phyloP scores from a whole-genome alignment of 495 filamentous ascomycete genomes.

The Hypoxylon trugodes region DNA sequence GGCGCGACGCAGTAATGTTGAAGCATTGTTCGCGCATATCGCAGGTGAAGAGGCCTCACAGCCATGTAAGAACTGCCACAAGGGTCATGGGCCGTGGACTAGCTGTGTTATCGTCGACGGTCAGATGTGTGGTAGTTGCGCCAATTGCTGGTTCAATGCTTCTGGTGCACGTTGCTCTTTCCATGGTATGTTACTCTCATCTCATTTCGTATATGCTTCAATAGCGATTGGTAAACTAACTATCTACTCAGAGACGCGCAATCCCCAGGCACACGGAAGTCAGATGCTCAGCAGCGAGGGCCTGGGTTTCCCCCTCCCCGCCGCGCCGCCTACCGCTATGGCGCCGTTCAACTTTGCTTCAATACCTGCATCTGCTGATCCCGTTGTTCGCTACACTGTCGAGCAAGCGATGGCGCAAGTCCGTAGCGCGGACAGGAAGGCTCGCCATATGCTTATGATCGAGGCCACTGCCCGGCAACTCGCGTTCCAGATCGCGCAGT shows the following conservation, averaged over 20 bases:
- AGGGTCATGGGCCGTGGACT: slow-evolving; percentile 60
- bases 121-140: slow-evolving; percentile 61
- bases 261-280: slow-evolving; percentile 35
- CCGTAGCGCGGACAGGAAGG: slow-evolving; percentile 50
- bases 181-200: slow-evolving; percentile 49
- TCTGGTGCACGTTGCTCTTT: slow-evolving; percentile 60
- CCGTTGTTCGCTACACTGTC: slow-evolving; percentile 49
- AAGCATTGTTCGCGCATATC: slow-evolving; percentile 60
- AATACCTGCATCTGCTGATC: slow-evolving; percentile 45
- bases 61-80: slow-evolving; percentile 62
- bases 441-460: slow-evolving; percentile 52
- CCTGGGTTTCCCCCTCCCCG: slow-evolving; percentile 33
- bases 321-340: slow-evolving; percentile 34
- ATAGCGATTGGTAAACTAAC: slow-evolving; percentile 12
- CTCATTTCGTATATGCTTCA: neutral
- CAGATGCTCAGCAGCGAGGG: slow-evolving; percentile 36
- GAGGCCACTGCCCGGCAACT: slow-evolving; percentile 54
- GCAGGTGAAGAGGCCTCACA: slow-evolving; percentile 52
- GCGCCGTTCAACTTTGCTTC: slow-evolving; percentile 43
- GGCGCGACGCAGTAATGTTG: slow-evolving; percentile 57
- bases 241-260: slow-evolving; percentile 38
- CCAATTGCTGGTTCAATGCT: slow-evolving; percentile 63
- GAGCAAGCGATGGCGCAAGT: slow-evolving; percentile 52
- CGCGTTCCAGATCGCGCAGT: slow-evolving; percentile 52
- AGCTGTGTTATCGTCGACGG: slow-evolving; percentile 57